Base-by-base conservation (phyloP, 1,284 basidiomycete genomes). In the Xanthoconium separans region DNA sequence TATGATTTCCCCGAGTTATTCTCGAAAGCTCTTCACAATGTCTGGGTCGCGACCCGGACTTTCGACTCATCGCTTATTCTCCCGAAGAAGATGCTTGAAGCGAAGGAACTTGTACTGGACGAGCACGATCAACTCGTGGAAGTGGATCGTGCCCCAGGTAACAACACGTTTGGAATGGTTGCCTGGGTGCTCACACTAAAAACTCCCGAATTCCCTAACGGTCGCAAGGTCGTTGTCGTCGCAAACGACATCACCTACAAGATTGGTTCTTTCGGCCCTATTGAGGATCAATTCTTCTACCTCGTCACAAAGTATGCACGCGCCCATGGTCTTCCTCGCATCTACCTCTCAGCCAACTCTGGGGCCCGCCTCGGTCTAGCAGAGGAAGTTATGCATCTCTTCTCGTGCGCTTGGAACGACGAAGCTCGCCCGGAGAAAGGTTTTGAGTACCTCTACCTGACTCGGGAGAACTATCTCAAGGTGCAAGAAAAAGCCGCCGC, bases 1-100 rank as follows among this genome's bases (percentile, higher is more conserved):
- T 95, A 99, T 76, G 97, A 99, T 77, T 98, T 99, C 86, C 95
- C 97, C 46, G 96, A 98, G 68, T 84, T 99, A 55, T 98, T 99
- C 80, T 89, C 94, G 48, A 98, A 99, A 77, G 94, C 96, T 8
- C 78, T 98, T 57, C 91, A 95, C 68, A 93, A 95, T 66, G 82
- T 93, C 58, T 99, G 96, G 96, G 77, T 82, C 61, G 86, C 87
- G 65, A 85, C 88, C 36, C 83, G 88, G 34, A 72, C 76, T 29
- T 76, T 73, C 53, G 84, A 89, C 67, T 76, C 92, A 18, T 80
- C 85, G 48, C 75, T 95, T 58, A 78, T 81, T 54, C 67, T 87
- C 50, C 94, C 96, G 31, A 88, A 90, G 68, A 83, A 84, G 56
- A 79, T 93, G 50, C 77, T 98, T 51, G 84, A 89, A 63, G 89